These are phyloP conservation scores for Thraustotheca clavata DNA, from an alignment of 352 stramenopile genomes.

Conservation along the genomic window DNA sequence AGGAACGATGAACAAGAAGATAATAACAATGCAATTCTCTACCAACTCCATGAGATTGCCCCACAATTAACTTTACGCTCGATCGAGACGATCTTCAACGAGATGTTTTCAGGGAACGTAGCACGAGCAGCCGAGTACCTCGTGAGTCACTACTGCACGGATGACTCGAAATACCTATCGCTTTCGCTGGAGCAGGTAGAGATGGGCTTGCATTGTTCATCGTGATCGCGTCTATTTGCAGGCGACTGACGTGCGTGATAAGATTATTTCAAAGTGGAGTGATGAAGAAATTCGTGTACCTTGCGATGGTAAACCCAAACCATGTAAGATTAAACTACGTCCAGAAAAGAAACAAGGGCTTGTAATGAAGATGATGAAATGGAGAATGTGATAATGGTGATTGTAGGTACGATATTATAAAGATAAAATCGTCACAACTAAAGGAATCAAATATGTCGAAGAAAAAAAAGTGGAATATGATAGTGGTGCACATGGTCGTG, in stretches of 20 bases:
- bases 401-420: constrained; percentile 1
- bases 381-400: too few species aligned
- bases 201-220: not conserved
- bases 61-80: not conserved
- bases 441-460: constrained; percentile 1
- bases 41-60: constrained; percentile 1
- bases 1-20: not conserved
- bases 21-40: not conserved
- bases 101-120: not conserved
- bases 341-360: not conserved
- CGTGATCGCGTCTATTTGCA: not conserved
- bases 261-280: not conserved
- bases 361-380: too few species aligned
- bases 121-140: constrained; percentile 1
- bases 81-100: not conserved
- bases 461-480: constrained; percentile 10
- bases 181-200: not conserved
- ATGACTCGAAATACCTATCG: not conserved
- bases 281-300: not conserved
- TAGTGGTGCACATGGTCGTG: constrained; percentile 2
- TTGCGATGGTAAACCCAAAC: not conserved
- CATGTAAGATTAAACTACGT: not conserved
- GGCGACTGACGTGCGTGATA: not conserved
- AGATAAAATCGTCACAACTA: constrained; percentile 10
- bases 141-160: not conserved